Base-by-base conservation (phyloP, 331 rosid genomes). In the Malus hybrid region DNA sequence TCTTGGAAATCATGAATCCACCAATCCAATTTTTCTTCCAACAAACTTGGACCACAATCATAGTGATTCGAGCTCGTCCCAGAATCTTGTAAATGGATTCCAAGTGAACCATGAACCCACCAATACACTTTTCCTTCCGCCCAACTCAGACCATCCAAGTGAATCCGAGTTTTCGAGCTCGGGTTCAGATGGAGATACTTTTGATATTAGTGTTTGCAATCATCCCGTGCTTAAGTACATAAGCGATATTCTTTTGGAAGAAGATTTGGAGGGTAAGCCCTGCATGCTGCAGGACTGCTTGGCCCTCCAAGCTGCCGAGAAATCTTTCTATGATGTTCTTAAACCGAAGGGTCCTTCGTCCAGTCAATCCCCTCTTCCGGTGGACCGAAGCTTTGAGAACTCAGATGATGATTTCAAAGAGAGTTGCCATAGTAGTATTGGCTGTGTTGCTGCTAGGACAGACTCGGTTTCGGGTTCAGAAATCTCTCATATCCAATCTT, bases 241-340 rank as follows among this genome's bases (percentile, higher is more conserved):
- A 66, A 82, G 80, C 14, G 97, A 90, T 77, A 82, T 90, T 75
- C 96, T 94, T 50, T 84, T 94, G 91, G 95, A 89, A 65, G 84
- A 80, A 50, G 81, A 77, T 20, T 68, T 87, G 65, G 87, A 88
- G 78, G 70, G 77, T 2, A 85, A 88, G 36, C 85, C 93, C 36
- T 88, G 90, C 57, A 89, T 86, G 88, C 81, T 88, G 71, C 86
- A 86, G 14, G 90, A 93, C 73, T 83, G 89, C 74, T 81, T 88
- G 80, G 89, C 87, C 10, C 96, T 93, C 72, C 97, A 89, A 79
- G 91, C 89, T 74, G 97, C 96, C 39, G 98, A 93, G 39, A 93
- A 88, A 81, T 88, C 91, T 1, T 91, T 93, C 78, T 91, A 81
- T 44, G 96, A 89, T 71, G 93, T 70, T 13, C 77, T 93, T 29